Base-by-base conservation (phyloP, 2,329 filamentous ascomycete species). In the Knufia fluminis region DNA sequence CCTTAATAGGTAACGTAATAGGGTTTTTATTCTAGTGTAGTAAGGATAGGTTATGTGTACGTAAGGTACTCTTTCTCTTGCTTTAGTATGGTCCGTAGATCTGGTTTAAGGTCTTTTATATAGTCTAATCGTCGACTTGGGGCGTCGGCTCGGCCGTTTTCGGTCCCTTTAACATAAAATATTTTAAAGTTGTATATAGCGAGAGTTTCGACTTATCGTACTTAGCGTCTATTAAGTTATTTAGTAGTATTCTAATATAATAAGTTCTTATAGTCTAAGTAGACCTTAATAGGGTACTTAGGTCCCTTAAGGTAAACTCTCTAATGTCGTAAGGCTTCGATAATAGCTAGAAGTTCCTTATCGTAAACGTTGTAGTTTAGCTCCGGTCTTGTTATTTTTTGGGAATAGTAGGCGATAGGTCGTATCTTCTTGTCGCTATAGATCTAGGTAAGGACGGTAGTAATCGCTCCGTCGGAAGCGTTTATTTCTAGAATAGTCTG, bases 301-400 rank as follows among this genome's bases (percentile, higher is more conserved):
- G 23, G 28, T 12, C 48, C 47, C 54, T 59, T 28, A 4, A 59
- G 33, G 24, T 59, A 57, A 40, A 53, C 46, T 47, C 32, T 38
- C 35, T 48, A 59, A 16, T 57, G 20, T 23, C 41, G 33, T 20
- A 59, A 39, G 14, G 17, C 24, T 48, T 48, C 32, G 1, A 60
- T 22, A 24, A 59, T 52, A 16, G 26, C 33, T 20, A 60, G 32
- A 33, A 60, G 31, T 47, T 60, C 48, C 35, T 57, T 54, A 53
- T 60, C 31, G 19, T 55, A 50, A 28, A 54, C 54, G 12, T 52
- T 43, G 46, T 56, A 56, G 33, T 52, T 52, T 28, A 44, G 9
- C 35, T 54, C 35, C 20, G 36, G 14, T 14, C 19, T 10, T 10
- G 10, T 48, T 28, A 56, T 17, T 45, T 57, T 52, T 23, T 39